Conservation (phyloP, 805 yeast genomes). For the Wickerhamiella azyma region DNA sequence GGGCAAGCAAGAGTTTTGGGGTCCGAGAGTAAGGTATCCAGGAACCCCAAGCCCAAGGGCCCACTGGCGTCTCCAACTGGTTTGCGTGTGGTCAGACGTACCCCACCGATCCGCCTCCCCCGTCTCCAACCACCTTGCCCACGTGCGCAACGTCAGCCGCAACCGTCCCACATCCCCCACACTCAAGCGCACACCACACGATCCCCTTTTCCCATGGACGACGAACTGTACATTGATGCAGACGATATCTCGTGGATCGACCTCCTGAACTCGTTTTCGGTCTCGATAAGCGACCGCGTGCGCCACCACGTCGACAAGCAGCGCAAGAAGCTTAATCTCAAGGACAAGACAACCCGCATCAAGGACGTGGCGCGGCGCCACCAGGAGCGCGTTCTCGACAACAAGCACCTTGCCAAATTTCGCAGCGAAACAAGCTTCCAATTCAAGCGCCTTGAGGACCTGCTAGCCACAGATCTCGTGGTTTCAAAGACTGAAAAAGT, state of each 20-base stretch:
- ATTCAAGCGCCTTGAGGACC: conserved; percentile 23
- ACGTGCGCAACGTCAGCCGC: background rate
- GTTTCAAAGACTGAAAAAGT: conserved; percentile 50
- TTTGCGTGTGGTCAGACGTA: too few species aligned
- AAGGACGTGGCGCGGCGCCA: conserved; percentile 6
- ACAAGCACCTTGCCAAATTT: conserved; percentile 21
- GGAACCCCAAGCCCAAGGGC: too few species aligned
- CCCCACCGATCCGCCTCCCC: too few species aligned
- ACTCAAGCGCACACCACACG: background rate
- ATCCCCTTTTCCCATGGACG: background rate
- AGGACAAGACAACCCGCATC: background rate
- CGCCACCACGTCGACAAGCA: conserved; percentile 12
- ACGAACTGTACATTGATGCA: conserved; percentile 8
- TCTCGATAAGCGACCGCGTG: conserved; percentile 21
- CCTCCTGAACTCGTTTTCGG: conserved; percentile 24
- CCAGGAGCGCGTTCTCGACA: conserved; percentile 9
- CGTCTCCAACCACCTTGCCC: background rate
- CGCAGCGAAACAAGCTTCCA: conserved; percentile 18
- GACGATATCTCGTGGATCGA: conserved; percentile 23
- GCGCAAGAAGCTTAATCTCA: conserved; percentile 7
- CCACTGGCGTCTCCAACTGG: too few species aligned
- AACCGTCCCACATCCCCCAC: background rate
- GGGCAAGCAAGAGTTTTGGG: background rate
- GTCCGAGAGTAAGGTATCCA: too few species aligned
- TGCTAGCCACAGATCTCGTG: conserved; percentile 12